A percentile compares a stretch with the other conserved stretches of the same genome.
phyloP scores from a whole-genome alignment of 2,329 filamentous ascomycete species.

The Fusarium sp. region DNA sequence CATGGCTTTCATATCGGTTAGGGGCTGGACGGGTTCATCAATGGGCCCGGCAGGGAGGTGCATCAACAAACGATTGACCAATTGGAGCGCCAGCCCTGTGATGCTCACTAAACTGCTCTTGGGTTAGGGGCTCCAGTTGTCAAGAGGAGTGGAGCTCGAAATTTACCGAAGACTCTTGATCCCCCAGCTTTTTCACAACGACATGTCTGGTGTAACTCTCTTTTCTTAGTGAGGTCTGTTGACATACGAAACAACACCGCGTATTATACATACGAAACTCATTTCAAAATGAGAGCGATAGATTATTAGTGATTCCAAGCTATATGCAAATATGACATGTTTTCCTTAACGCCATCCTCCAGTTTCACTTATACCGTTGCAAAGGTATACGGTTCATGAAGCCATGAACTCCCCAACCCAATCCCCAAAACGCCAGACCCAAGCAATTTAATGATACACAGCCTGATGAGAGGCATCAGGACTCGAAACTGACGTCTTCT shows the following conservation, averaged over 20 bases:
- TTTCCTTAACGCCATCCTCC: neutral
- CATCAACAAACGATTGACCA: neutral
- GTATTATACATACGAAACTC: neutral
- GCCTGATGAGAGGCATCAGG: neutral
- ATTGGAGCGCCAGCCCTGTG: neutral
- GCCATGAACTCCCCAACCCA: neutral
- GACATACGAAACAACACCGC: neutral
- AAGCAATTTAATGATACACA: neutral
- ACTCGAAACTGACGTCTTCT: constrained; percentile 5
- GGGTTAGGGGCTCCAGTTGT: neutral
- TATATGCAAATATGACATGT: neutral
- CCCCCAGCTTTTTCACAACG: constrained; percentile 30
- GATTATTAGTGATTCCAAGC: neutral
- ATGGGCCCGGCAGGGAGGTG: neutral
- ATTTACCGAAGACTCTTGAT: constrained; percentile 28
- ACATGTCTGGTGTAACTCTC: constrained; percentile 15
- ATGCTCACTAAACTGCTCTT: neutral
- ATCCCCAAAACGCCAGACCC: neutral
- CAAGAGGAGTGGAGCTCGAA: neutral
- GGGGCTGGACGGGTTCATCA: neutral
- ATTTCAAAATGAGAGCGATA: neutral
- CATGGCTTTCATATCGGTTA: neutral
- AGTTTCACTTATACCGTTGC: neutral
- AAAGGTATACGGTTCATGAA: neutral
- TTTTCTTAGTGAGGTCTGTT: neutral